Conservation (phyloP, 768 basidiomycete species). For the Boletus sp. region DNA sequence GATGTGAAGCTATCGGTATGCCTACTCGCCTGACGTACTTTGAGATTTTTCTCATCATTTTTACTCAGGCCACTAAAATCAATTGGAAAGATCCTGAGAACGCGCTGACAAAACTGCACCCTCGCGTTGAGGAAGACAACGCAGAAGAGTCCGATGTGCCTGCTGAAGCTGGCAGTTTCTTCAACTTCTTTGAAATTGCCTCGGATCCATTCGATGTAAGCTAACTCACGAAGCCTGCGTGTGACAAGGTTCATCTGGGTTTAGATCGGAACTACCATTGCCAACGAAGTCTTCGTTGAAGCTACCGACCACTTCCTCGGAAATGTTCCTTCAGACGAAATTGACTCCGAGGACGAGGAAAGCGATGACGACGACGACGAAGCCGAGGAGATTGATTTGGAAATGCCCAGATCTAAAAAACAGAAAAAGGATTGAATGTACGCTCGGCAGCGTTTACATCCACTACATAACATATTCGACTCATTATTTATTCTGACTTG, state of each 20-base stretch:
- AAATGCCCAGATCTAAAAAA: constrained; percentile 78
- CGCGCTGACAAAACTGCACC: constrained; percentile 76
- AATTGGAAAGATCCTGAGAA: constrained; percentile 79
- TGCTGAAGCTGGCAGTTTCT: constrained; percentile 77
- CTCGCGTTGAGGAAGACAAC: constrained; percentile 53
- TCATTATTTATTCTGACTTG: constrained; percentile 30
- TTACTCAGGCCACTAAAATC: constrained; percentile 57
- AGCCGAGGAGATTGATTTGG: constrained; percentile 83
- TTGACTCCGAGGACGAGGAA: constrained; percentile 64
- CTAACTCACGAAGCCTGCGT: constrained; percentile 2
- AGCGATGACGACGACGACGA: constrained; percentile 75
- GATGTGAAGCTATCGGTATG: constrained; percentile 67
- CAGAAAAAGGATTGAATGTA: constrained; percentile 43
- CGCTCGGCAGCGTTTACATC: constrained; percentile 9
- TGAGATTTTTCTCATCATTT: neutral
- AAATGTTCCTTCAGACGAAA: constrained; percentile 52
- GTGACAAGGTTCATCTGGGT: constrained; percentile 4
- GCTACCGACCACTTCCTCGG: constrained; percentile 83
- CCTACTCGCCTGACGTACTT: neutral
- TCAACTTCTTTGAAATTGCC: constrained; percentile 77
- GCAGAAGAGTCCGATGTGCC: constrained; percentile 56
- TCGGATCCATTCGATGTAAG: constrained; percentile 68
- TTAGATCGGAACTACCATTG: constrained; percentile 70
- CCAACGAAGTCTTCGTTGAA: constrained; percentile 75
- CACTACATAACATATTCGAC: constrained; percentile 9